Evolutionary conservation across 1,284 basidiomycete species (phyloP).

Genomic region (Leccinum solheimii): DNA sequence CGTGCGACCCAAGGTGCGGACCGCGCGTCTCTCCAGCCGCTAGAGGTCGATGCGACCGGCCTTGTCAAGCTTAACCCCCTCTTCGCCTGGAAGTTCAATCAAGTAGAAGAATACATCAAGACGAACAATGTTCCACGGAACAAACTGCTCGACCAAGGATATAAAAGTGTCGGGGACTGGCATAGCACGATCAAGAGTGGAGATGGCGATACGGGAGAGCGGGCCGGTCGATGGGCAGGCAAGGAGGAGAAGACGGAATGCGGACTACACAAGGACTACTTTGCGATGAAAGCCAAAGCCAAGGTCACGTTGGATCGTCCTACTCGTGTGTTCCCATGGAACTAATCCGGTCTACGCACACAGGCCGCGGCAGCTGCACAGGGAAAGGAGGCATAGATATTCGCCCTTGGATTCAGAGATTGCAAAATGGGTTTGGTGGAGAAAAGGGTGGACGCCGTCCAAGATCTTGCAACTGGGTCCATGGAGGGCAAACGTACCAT

Average conservation of each 20-base stretch:
- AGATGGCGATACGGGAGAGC: slow-evolving; percentile 76
- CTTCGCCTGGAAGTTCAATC: slow-evolving; percentile 84
- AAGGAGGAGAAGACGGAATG: slow-evolving; percentile 89
- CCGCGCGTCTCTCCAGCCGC: slow-evolving; percentile 77
- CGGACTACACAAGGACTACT: slow-evolving; percentile 90
- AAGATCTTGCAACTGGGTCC: no score
- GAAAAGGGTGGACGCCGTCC: no score
- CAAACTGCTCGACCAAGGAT: slow-evolving; percentile 86
- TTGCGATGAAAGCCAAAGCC: slow-evolving; percentile 60
- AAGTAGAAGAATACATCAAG: slow-evolving; percentile 87
- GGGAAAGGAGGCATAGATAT: background rate
- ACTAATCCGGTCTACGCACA: background rate
- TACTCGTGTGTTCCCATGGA: background rate
- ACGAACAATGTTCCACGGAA: slow-evolving; percentile 89
- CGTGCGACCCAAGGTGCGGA: slow-evolving; percentile 91
- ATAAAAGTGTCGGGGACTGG: slow-evolving; percentile 96
- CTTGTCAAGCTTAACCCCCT: slow-evolving; percentile 95
- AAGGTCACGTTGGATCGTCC: slow-evolving; percentile 26
- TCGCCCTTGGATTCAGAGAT: no score
- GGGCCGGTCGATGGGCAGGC: slow-evolving; percentile 90
- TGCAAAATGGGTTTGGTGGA: no score
- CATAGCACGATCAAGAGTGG: slow-evolving; percentile 84
- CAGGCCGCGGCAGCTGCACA: background rate
- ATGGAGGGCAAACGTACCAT: no score
- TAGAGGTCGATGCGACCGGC: slow-evolving; percentile 92